Evolutionary conservation across 805 yeast genomes (phyloP), one percentile per base, ranked within the genome.

Genomic region (Priceomyces medius): DNA sequence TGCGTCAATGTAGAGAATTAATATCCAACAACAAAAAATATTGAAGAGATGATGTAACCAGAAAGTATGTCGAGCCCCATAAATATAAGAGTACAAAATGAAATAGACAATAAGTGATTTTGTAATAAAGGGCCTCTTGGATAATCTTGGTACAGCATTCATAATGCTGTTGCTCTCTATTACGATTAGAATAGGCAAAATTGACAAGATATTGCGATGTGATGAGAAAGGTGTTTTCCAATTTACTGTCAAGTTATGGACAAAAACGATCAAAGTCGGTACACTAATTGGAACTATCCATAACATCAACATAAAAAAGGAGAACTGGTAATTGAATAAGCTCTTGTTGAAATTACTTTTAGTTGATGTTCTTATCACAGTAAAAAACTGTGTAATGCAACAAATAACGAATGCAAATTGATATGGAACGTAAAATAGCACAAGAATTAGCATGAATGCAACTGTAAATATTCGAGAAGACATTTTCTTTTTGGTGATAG

Each of bases 221-320:
- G 96, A 84, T 4, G 86, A 78, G 55, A 88, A 88, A 13, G 95
- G 89, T 0, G 93, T 85, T 41, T 73, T 76, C 95, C 96, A 87
- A 49, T 74, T 78, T 14, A 88, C 73, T 1, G 85, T 74, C 44
- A 88, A 68, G 54, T 89, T 86, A 54, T 87, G 96, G 24, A 86
- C 65, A 71, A 89, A 88, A 1, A 89, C 96, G 43, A 88, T 68
- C 20, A 89, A 57, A 1, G 85, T 80, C 0, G 97, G 96, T 1
- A 82, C 67, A 52, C 85, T 85, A 16, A 88, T 79, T 0, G 96
- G 95, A 3, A 87, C 61, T 7, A 87, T 72, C 85, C 95, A 85
- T 7, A 86, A 46, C 83, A 88, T 77, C 41, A 88, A 51, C 55
- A 87, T 61, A 20, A 85, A 58, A 2, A 87, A 46, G 1, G 90